Conservation (phyloP, 2,329 filamentous ascomycete species). For the Colletotrichum falcatum region DNA sequence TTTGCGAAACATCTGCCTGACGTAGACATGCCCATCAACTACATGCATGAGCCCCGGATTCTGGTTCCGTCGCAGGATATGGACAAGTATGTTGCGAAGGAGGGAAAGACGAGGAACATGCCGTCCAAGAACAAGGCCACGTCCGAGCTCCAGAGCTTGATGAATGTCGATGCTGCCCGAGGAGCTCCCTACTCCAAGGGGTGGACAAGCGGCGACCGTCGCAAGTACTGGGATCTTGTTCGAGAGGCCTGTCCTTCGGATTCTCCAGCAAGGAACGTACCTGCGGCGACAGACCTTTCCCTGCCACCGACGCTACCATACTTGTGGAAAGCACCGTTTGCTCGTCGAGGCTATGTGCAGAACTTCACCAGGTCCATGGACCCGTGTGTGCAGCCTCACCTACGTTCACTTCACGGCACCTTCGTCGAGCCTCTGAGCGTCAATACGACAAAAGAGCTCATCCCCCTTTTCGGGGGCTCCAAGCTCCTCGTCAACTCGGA, state of each 20-base stretch:
- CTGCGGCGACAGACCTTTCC: slow-evolving; percentile 47
- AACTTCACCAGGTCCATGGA: slow-evolving; percentile 71
- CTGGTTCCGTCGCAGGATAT: slow-evolving; percentile 70
- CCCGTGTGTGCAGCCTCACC: slow-evolving; percentile 68
- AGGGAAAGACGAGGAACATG: slow-evolving; percentile 58
- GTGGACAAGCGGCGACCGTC: slow-evolving; percentile 36
- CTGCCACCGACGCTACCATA: slow-evolving; percentile 50
- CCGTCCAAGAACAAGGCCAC: slow-evolving; percentile 57
- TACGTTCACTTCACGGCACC: slow-evolving; percentile 65
- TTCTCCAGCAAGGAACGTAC: slow-evolving; percentile 58
- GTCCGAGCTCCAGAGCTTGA: slow-evolving; percentile 57
- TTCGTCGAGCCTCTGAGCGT: slow-evolving; percentile 66
- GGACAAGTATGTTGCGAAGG: slow-evolving; percentile 61
- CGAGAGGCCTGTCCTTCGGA: slow-evolving; percentile 68
- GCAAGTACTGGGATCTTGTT: slow-evolving; percentile 68
- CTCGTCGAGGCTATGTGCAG: slow-evolving; percentile 62
- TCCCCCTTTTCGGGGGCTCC: slow-evolving; percentile 72
- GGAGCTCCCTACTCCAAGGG: slow-evolving; percentile 48
- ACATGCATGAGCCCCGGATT: slow-evolving; percentile 73
- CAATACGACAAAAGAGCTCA: slow-evolving; percentile 63
- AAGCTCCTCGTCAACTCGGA: slow-evolving; percentile 74
- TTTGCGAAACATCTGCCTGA: slow-evolving; percentile 69
- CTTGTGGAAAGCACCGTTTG: slow-evolving; percentile 52
- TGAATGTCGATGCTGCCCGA: slow-evolving; percentile 50
- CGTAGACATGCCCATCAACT: slow-evolving; percentile 75